Conservation (phyloP, 805 yeast species). For the Sugiyamaella mastotermitis region DNA sequence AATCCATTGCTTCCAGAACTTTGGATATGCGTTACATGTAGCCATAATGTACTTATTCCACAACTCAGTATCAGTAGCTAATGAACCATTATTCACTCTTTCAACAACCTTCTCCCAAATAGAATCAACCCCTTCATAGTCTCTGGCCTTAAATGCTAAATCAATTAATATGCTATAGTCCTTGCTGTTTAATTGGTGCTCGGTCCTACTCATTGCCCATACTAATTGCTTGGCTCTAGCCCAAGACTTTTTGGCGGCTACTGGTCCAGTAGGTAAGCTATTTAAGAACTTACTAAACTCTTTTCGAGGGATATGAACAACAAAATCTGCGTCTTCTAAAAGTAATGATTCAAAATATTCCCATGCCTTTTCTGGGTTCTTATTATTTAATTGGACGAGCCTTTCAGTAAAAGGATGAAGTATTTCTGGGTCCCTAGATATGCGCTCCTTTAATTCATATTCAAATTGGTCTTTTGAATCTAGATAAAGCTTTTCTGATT, state of each 20-base stretch:
- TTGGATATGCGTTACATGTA: slow-evolving; percentile 24
- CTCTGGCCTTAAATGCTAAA: slow-evolving; percentile 24
- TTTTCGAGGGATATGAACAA: slow-evolving; percentile 5
- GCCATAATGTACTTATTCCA: slow-evolving; percentile 32
- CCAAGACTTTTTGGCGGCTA: slow-evolving; percentile 17
- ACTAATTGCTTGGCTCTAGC: slow-evolving; percentile 20
- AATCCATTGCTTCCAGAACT: slow-evolving; percentile 22
- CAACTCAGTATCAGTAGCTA: slow-evolving; percentile 21
- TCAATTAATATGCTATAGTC: slow-evolving; percentile 25
- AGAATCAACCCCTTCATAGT: slow-evolving; percentile 17
- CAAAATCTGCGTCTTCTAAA: slow-evolving; percentile 7
- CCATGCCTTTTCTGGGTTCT: slow-evolving; percentile 16
- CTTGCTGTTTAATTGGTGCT: slow-evolving; percentile 14
- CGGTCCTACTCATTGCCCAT: slow-evolving; percentile 16
- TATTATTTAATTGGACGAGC: too few relatives aligned
- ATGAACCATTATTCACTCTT: too few relatives aligned
- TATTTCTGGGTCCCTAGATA: too few relatives aligned
- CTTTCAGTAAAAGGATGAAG: too few relatives aligned
- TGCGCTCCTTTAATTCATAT: too few relatives aligned
- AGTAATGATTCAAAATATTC: slow-evolving; percentile 10
- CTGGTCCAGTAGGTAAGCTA: slow-evolving; percentile 4
- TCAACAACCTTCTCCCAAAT: slow-evolving; percentile 25
- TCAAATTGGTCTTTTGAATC: too few relatives aligned
- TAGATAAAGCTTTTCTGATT: too few relatives aligned
- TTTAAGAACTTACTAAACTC: slow-evolving; percentile 8